These are phyloP conservation scores for Usnea hakonensis DNA, from an alignment of 495 filamentous ascomycete genomes.

Conservation along the genomic window DNA sequence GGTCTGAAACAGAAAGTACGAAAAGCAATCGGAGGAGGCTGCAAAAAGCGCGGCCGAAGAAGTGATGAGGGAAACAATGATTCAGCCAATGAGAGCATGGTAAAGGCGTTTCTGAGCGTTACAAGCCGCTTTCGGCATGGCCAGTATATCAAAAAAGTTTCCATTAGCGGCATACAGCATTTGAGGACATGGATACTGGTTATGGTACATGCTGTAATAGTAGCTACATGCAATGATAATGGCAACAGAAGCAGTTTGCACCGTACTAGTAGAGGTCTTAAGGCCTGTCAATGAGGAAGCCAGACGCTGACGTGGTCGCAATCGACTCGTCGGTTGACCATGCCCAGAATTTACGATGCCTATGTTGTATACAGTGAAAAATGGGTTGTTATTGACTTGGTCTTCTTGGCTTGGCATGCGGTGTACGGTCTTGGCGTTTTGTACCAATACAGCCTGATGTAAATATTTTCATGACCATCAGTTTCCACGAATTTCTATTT, in stretches of 20 bases:
- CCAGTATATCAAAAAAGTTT: neutral
- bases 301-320: too few relatives aligned
- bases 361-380: too few relatives aligned
- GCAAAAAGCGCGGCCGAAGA: conserved; percentile 9
- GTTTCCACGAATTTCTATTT: too few relatives aligned
- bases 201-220: neutral
- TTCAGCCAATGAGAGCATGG: neutral
- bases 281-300: neutral
- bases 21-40: conserved; percentile 2
- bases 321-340: too few relatives aligned
- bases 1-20: conserved; percentile 7
- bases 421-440: too few relatives aligned
- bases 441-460: too few relatives aligned
- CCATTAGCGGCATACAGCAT: neutral
- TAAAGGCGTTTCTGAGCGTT: neutral
- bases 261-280: neutral
- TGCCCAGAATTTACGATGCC: too few relatives aligned
- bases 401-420: too few relatives aligned
- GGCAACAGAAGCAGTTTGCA: neutral
- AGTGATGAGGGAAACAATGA: conserved; percentile 3
- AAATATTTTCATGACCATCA: too few relatives aligned
- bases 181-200: neutral
- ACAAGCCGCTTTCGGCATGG: neutral
- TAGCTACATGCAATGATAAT: neutral
- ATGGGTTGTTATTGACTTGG: too few relatives aligned